Percentiles rank a stretch among this genome's conserved stretches.
phyloP scores from a whole-genome alignment of 257 asterid genomes.

The Ehretia macrophylla region DNA sequence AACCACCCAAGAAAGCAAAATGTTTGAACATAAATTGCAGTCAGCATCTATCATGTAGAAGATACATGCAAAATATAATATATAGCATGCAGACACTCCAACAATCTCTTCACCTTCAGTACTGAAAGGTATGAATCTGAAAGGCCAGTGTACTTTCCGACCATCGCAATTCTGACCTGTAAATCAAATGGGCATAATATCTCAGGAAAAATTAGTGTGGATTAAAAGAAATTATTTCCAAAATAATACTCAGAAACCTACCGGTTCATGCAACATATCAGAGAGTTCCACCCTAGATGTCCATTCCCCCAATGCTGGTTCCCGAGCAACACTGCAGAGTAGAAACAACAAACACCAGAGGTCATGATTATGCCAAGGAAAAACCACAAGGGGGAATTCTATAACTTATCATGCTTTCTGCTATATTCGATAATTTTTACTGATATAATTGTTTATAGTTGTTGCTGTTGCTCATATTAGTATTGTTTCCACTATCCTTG shows the following conservation, averaged over 20 bases:
- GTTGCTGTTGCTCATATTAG: no score
- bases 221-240: constrained; percentile 8
- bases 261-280: constrained; percentile 53
- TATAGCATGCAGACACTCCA: not conserved
- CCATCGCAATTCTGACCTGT: constrained; percentile 81
- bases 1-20: no score
- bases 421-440: no score
- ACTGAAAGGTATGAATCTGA: constrained; percentile 79
- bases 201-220: constrained; percentile 6
- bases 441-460: no score
- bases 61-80: not conserved
- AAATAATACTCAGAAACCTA: constrained; percentile 25
- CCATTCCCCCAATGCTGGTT: constrained; percentile 64
- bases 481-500: no score
- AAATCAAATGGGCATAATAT: constrained; percentile 14
- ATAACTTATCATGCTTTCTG: not conserved
- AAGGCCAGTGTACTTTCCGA: constrained; percentile 80
- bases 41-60: no score
- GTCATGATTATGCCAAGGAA: not conserved
- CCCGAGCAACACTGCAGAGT: constrained; percentile 37
- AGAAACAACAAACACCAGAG: not conserved
- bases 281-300: constrained; percentile 60
- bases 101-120: constrained; percentile 41
- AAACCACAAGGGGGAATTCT: not conserved
- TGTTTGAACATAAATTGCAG: no score